Evolutionary conservation across 371 early-diverging fungal genomes (phyloP).

Genomic region (Syncephalastrum racemosum): DNA sequence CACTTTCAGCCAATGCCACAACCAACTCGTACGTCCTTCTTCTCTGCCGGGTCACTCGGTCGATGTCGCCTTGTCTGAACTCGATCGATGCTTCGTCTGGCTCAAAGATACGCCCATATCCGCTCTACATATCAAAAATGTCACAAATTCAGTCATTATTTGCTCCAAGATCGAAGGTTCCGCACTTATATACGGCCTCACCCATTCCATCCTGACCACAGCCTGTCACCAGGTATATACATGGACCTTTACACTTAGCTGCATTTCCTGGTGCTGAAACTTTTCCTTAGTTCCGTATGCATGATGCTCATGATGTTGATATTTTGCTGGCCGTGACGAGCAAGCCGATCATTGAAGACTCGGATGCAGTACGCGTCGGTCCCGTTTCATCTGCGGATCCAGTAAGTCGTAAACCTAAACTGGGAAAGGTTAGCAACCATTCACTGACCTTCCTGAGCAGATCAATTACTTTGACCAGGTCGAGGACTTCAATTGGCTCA

Average conservation of each 20-base stretch:
- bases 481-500: conserved; percentile 88
- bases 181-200: conserved; percentile 64
- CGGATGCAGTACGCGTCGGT: conserved; percentile 58
- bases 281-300: conserved; percentile 69
- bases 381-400: conserved; percentile 17
- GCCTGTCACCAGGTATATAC: conserved; percentile 79
- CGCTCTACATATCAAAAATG: conserved; percentile 70
- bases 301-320: conserved; percentile 61
- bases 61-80: conserved; percentile 56
- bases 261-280: neutral
- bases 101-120: conserved; percentile 33
- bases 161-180: conserved; percentile 69
- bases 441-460: conserved; percentile 3
- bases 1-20: too few relatives aligned
- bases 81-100: conserved; percentile 57
- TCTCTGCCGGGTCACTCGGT: conserved; percentile 10
- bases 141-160: conserved; percentile 61
- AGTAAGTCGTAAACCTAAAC: conserved; percentile 20
- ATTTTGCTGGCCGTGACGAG: conserved; percentile 69
- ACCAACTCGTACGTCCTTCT: too few relatives aligned
- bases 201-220: conserved; percentile 54
- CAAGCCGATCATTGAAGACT: conserved; percentile 83
- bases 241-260: neutral
- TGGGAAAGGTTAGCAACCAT: too few relatives aligned
- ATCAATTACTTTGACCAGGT: conserved; percentile 48